Conservation (phyloP, 2,329 filamentous ascomycete species). For the Fusarium chaquense region DNA sequence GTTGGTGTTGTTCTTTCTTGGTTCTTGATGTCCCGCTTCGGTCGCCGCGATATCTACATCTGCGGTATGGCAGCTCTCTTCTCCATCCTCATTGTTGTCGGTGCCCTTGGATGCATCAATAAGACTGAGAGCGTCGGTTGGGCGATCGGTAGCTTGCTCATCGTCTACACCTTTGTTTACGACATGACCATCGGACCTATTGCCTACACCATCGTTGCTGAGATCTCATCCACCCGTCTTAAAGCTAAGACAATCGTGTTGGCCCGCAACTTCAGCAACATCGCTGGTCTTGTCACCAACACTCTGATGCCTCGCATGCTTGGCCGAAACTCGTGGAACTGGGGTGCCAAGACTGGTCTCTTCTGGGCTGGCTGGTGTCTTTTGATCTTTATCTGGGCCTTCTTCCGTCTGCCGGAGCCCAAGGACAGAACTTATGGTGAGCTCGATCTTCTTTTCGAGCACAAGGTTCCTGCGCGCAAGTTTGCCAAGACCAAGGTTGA, state of each 20-base stretch:
- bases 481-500: slow-evolving; percentile 53
- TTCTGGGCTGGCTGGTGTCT: slow-evolving; percentile 60
- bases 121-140: slow-evolving; percentile 54
- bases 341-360: slow-evolving; percentile 61
- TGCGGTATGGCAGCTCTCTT: slow-evolving; percentile 7
- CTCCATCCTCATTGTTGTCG: slow-evolving; percentile 11
- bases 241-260: slow-evolving; percentile 61
- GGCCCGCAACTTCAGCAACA: slow-evolving; percentile 61
- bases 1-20: slow-evolving; percentile 16
- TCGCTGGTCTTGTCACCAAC: slow-evolving; percentile 60
- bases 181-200: slow-evolving; percentile 63
- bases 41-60: slow-evolving; percentile 18
- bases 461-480: slow-evolving; percentile 56
- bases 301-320: slow-evolving; percentile 60
- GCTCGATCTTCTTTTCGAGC: slow-evolving; percentile 67
- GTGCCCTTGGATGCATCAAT: slow-evolving; percentile 57
- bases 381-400: slow-evolving; percentile 62
- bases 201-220: slow-evolving; percentile 83
- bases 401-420: slow-evolving; percentile 67
- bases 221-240: slow-evolving; percentile 60
- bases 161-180: slow-evolving; percentile 59
- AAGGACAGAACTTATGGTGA: slow-evolving; percentile 66
- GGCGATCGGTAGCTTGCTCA: slow-evolving; percentile 60
- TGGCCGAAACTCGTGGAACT: slow-evolving; percentile 58
- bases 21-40: slow-evolving; percentile 25